phyloP scores from a whole-genome alignment of 164 flowering plant species.

The Sextonia rubra region DNA sequence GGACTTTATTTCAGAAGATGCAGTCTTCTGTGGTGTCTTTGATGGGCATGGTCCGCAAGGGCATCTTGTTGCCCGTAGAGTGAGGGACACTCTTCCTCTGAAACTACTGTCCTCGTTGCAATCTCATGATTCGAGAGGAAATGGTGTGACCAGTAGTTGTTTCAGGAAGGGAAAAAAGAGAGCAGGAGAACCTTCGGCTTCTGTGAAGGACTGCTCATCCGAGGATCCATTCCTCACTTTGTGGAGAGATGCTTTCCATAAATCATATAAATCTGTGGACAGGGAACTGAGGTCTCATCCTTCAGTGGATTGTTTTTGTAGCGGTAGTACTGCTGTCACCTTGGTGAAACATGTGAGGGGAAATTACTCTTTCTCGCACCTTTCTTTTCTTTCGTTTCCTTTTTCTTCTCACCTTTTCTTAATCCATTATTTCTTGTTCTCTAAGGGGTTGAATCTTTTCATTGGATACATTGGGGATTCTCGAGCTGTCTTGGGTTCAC shows the following conservation, averaged over 20 bases:
- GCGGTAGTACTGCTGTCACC: conserved; percentile 92
- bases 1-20: conserved; percentile 79
- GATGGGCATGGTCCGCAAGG: conserved; percentile 97
- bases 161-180: conserved; percentile 32
- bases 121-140: conserved; percentile 35
- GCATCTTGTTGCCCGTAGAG: conserved; percentile 85
- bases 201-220: conserved; percentile 32
- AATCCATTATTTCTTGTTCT: not conserved
- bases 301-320: conserved; percentile 81
- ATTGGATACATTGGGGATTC: conserved; percentile 93
- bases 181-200: conserved; percentile 22
- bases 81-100: conserved; percentile 72
- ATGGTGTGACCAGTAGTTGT: conserved; percentile 33
- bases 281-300: conserved; percentile 79
- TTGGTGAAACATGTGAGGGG: conserved; percentile 69
- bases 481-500: conserved; percentile 80
- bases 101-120: conserved; percentile 52
- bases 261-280: conserved; percentile 83
- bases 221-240: conserved; percentile 39
- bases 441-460: conserved; percentile 80
- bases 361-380: not conserved
- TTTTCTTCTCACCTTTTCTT: conserved; percentile 4
- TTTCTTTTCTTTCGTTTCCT: not conserved
- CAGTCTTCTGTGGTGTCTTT: conserved; percentile 79
- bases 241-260: conserved; percentile 78